Evolutionary conservation across 345 rosid genomes (phyloP).

Genomic region (Bruguiera parviflora): DNA sequence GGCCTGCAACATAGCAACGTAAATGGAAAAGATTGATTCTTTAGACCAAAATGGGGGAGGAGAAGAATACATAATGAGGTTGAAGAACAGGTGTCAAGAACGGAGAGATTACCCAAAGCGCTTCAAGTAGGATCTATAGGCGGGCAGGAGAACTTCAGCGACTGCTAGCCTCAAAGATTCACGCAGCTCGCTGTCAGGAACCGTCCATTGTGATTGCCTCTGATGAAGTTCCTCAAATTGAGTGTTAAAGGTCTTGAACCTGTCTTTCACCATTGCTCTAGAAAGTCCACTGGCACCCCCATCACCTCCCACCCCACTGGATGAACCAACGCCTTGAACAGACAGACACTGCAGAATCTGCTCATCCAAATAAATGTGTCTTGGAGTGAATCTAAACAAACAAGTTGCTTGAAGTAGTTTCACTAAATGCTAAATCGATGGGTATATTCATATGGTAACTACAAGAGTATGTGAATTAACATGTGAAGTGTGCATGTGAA

Average conservation of each 20-base stretch:
- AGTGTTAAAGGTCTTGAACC: constrained; percentile 77
- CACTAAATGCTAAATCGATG: background rate
- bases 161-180: constrained; percentile 95
- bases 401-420: background rate
- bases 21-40: background rate
- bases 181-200: constrained; percentile 93
- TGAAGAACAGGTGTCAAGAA: background rate
- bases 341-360: constrained; percentile 96
- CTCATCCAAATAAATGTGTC: constrained; percentile 15
- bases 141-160: constrained; percentile 95
- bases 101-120: constrained; percentile 64
- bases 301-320: constrained; percentile 30
- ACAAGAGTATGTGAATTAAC: too few species aligned
- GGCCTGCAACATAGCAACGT: constrained; percentile 44
- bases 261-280: constrained; percentile 76
- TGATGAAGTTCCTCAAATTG: constrained; percentile 92
- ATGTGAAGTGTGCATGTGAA: too few species aligned
- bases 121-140: constrained; percentile 80
- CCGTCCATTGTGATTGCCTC: constrained; percentile 96
- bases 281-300: constrained; percentile 46
- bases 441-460: background rate
- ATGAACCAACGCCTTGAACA: constrained; percentile 42
- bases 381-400: constrained; percentile 4
- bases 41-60: background rate
- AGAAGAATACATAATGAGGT: background rate